A percentile compares a stretch with the other conserved stretches of the same genome.
Conservation (phyloP, 1,284 basidiomycete species). For the Porogramme epimiltina region DNA sequence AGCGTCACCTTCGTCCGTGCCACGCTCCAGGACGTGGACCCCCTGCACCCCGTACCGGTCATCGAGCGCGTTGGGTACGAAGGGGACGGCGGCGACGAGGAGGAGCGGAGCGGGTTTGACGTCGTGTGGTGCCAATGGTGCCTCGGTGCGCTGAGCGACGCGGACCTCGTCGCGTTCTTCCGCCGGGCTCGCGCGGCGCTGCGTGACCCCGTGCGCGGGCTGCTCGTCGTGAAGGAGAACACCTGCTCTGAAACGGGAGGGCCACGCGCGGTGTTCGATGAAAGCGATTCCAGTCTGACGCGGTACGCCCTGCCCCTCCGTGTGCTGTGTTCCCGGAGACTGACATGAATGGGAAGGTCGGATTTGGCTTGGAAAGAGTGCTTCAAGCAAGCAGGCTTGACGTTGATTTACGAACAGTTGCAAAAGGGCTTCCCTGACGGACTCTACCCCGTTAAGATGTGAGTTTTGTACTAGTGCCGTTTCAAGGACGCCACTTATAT, state of each 20-base stretch:
- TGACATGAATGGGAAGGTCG: slow-evolving; percentile 54
- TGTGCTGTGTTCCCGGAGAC: not conserved
- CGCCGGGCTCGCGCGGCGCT: slow-evolving; percentile 60
- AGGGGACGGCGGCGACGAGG: slow-evolving; percentile 31
- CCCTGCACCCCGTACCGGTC: slow-evolving; percentile 46
- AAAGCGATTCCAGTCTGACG: slow-evolving; percentile 87
- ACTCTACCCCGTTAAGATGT: slow-evolving; percentile 86
- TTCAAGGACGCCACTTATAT: not conserved
- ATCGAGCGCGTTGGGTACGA: slow-evolving; percentile 62
- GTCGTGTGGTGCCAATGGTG: slow-evolving; percentile 97
- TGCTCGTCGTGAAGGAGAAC: slow-evolving; percentile 93
- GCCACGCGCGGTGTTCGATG: slow-evolving; percentile 73
- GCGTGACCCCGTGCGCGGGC: slow-evolving; percentile 46
- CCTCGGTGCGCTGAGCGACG: slow-evolving; percentile 82
- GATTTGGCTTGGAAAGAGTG: slow-evolving; percentile 79
- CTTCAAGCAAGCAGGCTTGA: slow-evolving; percentile 72
- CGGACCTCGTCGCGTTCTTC: slow-evolving; percentile 79
- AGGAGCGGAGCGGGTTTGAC: slow-evolving; percentile 59
- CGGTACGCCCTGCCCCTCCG: slow-evolving; percentile 51
- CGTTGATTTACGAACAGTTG: slow-evolving; percentile 67
- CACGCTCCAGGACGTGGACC: slow-evolving; percentile 81
- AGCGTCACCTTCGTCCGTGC: slow-evolving; percentile 82
- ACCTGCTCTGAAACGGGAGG: slow-evolving; percentile 64
- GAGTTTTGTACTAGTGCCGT: slow-evolving; percentile 23
- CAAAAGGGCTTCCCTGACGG: slow-evolving; percentile 82